phyloP scores from a whole-genome alignment of 2,329 filamentous ascomycete genomes.

The Remersonia thermophila region DNA sequence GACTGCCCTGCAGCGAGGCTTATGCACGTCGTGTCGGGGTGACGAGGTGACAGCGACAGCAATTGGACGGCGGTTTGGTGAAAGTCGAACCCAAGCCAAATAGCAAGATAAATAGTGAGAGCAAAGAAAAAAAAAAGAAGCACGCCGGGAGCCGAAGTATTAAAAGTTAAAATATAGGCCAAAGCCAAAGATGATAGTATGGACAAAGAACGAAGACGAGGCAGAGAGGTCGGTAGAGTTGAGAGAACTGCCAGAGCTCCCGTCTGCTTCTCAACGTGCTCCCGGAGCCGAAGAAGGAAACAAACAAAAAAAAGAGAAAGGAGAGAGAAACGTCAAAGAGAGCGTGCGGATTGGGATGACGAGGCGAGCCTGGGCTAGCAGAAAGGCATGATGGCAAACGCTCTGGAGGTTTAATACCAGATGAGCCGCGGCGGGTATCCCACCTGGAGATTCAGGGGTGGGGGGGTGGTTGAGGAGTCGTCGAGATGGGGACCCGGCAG shows the following conservation, averaged over 20 bases:
- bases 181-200: not conserved
- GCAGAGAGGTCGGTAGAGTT: not conserved
- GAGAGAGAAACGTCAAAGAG: not conserved
- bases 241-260: conserved; percentile 38
- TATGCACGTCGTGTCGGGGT: not conserved
- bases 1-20: too few relatives aligned
- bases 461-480: too few relatives aligned
- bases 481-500: too few relatives aligned
- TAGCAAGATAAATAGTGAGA: not conserved
- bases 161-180: not conserved
- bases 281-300: conserved; percentile 14
- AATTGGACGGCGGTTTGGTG: not conserved
- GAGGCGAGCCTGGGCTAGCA: conserved; percentile 14
- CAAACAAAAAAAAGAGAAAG: conserved; percentile 7
- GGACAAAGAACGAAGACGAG: conserved; percentile 2
- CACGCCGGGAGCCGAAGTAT: not conserved
- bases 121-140: not conserved
- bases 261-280: conserved; percentile 22
- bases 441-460: too few relatives aligned
- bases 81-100: not conserved
- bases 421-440: too few relatives aligned
- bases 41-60: too few relatives aligned
- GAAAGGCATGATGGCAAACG: conserved; percentile 5
- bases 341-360: conserved; percentile 9
- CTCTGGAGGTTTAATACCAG: conserved; percentile 15